Evolutionary conservation across 164 flowering plant species (phyloP).

Genomic region (Kingdonia uniflora): DNA sequence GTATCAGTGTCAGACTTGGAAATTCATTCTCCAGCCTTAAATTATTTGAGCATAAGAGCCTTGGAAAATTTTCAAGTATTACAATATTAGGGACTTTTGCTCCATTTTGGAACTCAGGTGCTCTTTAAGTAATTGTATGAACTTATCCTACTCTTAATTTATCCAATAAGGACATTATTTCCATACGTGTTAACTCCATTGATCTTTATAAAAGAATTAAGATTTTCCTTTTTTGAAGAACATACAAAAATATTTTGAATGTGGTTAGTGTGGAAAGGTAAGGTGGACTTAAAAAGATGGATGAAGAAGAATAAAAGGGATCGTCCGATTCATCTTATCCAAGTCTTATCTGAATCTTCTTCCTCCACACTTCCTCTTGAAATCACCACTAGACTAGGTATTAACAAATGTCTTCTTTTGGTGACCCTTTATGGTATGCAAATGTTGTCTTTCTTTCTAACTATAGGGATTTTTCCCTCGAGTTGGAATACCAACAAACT

Average conservation of each 20-base stretch:
- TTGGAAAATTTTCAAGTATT: neutral
- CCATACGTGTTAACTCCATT: neutral
- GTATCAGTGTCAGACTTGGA: neutral
- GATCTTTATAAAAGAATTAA: neutral
- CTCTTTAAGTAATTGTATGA: too few relatives aligned
- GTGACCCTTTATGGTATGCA: neutral
- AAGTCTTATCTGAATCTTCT: neutral
- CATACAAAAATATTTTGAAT: neutral
- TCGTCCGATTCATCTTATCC: neutral
- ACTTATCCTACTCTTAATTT: neutral
- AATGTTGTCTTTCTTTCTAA: neutral
- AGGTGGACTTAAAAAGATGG: neutral
- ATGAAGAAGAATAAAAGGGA: neutral
- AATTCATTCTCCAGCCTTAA: neutral
- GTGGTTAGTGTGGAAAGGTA: neutral
- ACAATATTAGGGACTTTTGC: too few relatives aligned
- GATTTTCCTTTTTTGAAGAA: neutral
- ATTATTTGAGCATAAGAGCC: neutral
- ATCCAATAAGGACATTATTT: neutral
- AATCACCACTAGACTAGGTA: neutral
- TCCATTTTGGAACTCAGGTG: neutral
- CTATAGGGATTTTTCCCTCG: too few relatives aligned
- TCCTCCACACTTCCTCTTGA: neutral
- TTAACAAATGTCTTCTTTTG: neutral
- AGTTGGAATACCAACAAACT: too few relatives aligned